These are phyloP conservation scores for Perkinsela sp. DNA, from an alignment of 208 protist genomes.

Conservation along the genomic window DNA sequence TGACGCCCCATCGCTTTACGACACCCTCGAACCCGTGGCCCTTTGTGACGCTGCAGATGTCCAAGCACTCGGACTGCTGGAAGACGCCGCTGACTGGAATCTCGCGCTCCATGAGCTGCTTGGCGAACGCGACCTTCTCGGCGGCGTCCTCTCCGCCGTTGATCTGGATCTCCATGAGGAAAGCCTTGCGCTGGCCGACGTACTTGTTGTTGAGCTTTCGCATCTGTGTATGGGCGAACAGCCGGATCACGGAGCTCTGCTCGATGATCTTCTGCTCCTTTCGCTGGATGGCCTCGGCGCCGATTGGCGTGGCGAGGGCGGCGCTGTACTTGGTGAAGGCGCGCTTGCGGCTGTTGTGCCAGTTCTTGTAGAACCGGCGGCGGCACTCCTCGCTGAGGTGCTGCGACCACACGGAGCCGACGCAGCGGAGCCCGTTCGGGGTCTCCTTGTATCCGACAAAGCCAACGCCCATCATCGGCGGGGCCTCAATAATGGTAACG, in stretches of 20 bases:
- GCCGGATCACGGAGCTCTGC: conserved; percentile 81
- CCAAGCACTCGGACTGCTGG: conserved; percentile 77
- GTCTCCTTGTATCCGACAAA: conserved; percentile 94
- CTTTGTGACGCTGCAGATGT: conserved; percentile 87
- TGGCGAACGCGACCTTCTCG: conserved; percentile 84
- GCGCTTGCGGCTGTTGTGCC: conserved; percentile 87
- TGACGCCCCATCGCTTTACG: conserved; percentile 84
- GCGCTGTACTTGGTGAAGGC: conserved; percentile 78
- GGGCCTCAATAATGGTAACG: conserved; percentile 92
- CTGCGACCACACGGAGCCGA: conserved; percentile 92
- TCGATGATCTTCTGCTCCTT: conserved; percentile 76
- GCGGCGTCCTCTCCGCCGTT: conserved; percentile 80
- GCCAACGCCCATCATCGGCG: conserved; percentile 90
- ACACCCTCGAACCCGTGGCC: conserved; percentile 94
- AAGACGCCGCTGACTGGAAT: conserved; percentile 78
- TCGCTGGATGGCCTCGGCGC: conserved; percentile 40
- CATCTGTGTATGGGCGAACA: conserved; percentile 93
- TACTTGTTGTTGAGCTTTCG: conserved; percentile 85
- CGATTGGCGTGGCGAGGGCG: conserved; percentile 42
- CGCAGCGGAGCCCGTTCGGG: conserved; percentile 72
- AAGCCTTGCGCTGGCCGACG: conserved; percentile 87
- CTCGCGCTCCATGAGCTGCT: conserved; percentile 79
- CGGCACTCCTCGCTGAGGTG: conserved; percentile 75
- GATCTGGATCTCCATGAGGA: conserved; percentile 97
- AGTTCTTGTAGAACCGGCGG: conserved; percentile 96